Percentiles rank a stretch among this genome's conserved stretches.
Conservation (phyloP, 257 asterid species). For the Nicotiana attenuata region DNA sequence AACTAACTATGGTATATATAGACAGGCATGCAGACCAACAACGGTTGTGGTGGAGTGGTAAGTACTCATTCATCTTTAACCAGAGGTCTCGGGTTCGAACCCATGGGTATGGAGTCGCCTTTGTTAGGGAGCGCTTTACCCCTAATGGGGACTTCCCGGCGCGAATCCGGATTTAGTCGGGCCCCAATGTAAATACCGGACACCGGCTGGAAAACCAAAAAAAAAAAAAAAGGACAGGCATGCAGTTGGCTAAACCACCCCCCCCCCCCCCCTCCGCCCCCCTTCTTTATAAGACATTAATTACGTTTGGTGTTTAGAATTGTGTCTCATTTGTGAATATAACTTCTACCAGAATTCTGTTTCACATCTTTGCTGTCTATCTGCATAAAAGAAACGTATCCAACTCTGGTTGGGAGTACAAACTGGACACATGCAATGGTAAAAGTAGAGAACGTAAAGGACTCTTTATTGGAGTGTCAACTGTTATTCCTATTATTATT, state of each 20-base stretch:
- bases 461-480: background rate
- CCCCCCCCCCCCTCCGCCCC: background rate
- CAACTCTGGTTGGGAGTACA: background rate
- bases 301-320: background rate
- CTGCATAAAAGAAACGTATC: background rate
- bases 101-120: no score
- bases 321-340: background rate
- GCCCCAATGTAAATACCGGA: no score
- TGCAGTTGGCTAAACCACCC: background rate
- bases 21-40: no score
- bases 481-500: background rate
- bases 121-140: no score
- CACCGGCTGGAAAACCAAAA: background rate
- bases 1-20: no score
- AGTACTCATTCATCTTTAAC: no score
- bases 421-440: background rate
- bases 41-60: no score
- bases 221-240: background rate
- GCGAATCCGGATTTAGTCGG: no score
- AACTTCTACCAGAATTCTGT: constrained; percentile 6
- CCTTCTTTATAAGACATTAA: background rate
- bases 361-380: background rate
- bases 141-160: no score
- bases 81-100: no score
- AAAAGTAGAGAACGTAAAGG: background rate